phyloP scores from a whole-genome alignment of 23 red algal genomes.

The Gracilaria domingensis region DNA sequence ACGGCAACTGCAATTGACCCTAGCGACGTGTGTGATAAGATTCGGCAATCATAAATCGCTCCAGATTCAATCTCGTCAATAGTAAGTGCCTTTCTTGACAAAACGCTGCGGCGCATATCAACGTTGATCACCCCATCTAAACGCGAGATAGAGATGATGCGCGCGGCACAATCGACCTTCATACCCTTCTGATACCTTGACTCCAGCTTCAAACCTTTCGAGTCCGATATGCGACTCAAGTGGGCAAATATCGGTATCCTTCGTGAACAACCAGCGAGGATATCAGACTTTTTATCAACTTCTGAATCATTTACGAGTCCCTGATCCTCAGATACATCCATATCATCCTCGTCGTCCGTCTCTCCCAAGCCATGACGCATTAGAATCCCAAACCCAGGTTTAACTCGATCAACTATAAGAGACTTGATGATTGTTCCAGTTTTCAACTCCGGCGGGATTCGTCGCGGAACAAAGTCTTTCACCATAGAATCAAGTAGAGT shows the following conservation, averaged over 20 bases:
- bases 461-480: slow-evolving; percentile 2
- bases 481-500: slow-evolving; percentile 68
- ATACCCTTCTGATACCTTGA: slow-evolving; percentile 53
- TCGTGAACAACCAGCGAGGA: too few species aligned
- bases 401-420: slow-evolving; percentile 43
- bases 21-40: slow-evolving; percentile 39
- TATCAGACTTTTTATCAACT: background rate
- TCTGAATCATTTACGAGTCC: background rate
- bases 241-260: slow-evolving; percentile 66
- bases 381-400: slow-evolving; percentile 60
- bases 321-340: background rate
- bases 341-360: background rate
- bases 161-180: slow-evolving; percentile 27
- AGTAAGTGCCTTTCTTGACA: slow-evolving; percentile 68
- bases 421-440: slow-evolving; percentile 46
- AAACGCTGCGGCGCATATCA: slow-evolving; percentile 64
- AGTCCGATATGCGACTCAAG: slow-evolving; percentile 63
- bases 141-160: slow-evolving; percentile 57
- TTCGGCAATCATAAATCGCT: slow-evolving; percentile 34
- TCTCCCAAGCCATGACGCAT: slow-evolving; percentile 1
- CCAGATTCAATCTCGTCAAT: slow-evolving; percentile 66
- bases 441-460: slow-evolving; percentile 41
- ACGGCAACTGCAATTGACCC: slow-evolving; percentile 60
- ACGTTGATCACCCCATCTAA: slow-evolving; percentile 80
- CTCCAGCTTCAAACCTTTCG: slow-evolving; percentile 45